Base-by-base conservation (phyloP, 345 rosid species). In the Eucalyptus fibrosa region DNA sequence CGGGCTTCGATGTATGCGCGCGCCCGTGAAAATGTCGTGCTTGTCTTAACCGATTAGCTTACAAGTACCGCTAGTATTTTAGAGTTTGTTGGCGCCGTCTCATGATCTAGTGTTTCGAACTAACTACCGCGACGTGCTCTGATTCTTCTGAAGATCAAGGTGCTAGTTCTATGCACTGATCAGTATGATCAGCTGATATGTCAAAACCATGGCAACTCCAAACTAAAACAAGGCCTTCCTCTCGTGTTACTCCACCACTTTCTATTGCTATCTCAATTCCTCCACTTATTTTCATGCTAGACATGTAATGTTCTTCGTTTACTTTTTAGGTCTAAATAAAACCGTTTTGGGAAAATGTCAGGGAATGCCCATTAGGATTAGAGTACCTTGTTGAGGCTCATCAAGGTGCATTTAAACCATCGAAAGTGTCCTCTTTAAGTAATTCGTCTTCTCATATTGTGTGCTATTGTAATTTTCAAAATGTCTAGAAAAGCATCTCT, bases 361-460 rank as follows among this genome's bases (percentile, higher is more conserved):
- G 72, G 7, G 72, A 62, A 62, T 30, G 34, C 8, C 77, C 37
- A 16, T 16, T 14, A 15, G 40, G 37, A 16, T n/a, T 2, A 2
- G 77, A 65, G 19, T 65, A 65, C 21, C 37, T 3, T 16, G 21
- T 65, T 15, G 8, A n/a, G 19, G 77, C 77, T 65, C 40, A n/a
- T 8, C 6, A 14, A 13, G 9, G 21, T 65, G 37, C 77, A 65
- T 65, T n/a, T n/a, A 65, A 65, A n/a, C 77, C 21, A 13, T 13
- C 8, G n/a, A 2, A 30, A 7, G 16, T 2, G 72, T 28, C 19
- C 3, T 7, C 7, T 1, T 7, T 1, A 65, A 65, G 11, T 6
- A 65, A 16, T 30, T 65, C 18, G 3, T n/a, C 77, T 65, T n/a
- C 77, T n/a, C 77, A 8, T 8, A n/a, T n/a, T 8, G 6, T 15